Percentiles rank a stretch among this genome's conserved stretches.
phyloP scores from a whole-genome alignment of 2,329 filamentous ascomycete genomes.

The Dactylonectria macrodidyma region DNA sequence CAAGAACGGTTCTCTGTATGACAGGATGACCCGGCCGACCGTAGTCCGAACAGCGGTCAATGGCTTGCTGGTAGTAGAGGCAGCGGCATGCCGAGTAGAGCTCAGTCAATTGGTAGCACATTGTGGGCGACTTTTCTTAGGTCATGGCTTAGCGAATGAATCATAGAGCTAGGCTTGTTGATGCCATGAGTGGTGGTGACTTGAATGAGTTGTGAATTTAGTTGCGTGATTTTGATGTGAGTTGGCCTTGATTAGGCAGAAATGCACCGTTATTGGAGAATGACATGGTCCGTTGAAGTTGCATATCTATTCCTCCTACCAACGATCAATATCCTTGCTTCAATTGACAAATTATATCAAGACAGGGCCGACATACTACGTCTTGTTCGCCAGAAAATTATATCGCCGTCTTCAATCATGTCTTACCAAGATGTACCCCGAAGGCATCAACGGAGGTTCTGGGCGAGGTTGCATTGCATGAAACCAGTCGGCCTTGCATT shows the following conservation, averaged over 20 bases:
- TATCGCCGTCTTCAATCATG: too few relatives aligned
- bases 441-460: too few relatives aligned
- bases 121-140: neutral
- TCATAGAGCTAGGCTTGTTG: too few relatives aligned
- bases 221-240: neutral
- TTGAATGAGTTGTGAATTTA: neutral
- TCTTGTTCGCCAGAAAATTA: too few relatives aligned
- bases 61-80: conserved; percentile 86
- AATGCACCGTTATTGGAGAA: neutral
- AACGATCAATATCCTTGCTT: too few relatives aligned
- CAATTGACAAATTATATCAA: too few relatives aligned
- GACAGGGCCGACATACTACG: too few relatives aligned
- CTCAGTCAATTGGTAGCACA: conserved; percentile 54
- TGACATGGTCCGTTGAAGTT: neutral
- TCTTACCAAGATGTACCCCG: too few relatives aligned
- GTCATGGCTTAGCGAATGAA: too few relatives aligned
- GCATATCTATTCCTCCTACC: neutral
- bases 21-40: conserved; percentile 79
- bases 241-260: neutral
- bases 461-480: too few relatives aligned
- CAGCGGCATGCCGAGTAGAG: conserved; percentile 88
- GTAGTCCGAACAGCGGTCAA: conserved; percentile 84
- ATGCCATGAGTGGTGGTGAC: too few relatives aligned
- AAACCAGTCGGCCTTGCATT: too few relatives aligned
- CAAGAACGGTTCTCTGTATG: conserved; percentile 81